Percentiles rank a stretch among this genome's conserved stretches.
These are phyloP conservation scores for Apiotrichum porosum DNA, from an alignment of 1,284 basidiomycete species.

Conservation along the genomic window DNA sequence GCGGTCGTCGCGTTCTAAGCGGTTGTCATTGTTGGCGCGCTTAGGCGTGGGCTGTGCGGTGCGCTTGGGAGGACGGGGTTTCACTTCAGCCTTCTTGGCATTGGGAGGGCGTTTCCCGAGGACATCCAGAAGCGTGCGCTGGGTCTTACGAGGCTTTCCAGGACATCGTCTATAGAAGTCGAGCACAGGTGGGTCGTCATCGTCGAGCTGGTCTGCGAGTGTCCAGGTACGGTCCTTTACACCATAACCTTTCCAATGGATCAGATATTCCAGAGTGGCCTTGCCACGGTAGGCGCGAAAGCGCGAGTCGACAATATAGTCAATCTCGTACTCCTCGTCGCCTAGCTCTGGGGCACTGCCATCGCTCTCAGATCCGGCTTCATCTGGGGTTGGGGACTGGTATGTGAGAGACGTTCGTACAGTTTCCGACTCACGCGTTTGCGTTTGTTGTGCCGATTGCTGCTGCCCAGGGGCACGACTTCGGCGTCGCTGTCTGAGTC, in stretches of 20 bases:
- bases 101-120: background rate
- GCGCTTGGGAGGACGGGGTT: no score
- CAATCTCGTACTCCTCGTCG: conserved; percentile 40
- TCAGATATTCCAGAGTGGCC: conserved; percentile 29
- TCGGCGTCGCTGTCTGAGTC: conserved; percentile 18
- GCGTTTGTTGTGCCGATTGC: conserved; percentile 3
- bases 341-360: conserved; percentile 12
- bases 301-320: conserved; percentile 39
- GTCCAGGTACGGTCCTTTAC: conserved; percentile 36
- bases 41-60: no score
- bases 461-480: background rate
- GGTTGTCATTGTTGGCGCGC: no score
- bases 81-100: no score
- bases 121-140: conserved; percentile 4
- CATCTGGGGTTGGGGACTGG: background rate
- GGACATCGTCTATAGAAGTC: conserved; percentile 32
- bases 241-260: conserved; percentile 39
- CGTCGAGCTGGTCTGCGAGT: conserved; percentile 31
- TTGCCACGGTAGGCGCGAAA: conserved; percentile 15
- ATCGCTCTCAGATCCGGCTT: background rate
- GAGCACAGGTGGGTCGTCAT: conserved; percentile 45
- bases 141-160: conserved; percentile 17
- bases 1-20: background rate
- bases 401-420: background rate
- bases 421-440: background rate